Evolutionary conservation across 2,329 filamentous ascomycete genomes (phyloP).

Genomic region (Colletotrichum paranaense): DNA sequence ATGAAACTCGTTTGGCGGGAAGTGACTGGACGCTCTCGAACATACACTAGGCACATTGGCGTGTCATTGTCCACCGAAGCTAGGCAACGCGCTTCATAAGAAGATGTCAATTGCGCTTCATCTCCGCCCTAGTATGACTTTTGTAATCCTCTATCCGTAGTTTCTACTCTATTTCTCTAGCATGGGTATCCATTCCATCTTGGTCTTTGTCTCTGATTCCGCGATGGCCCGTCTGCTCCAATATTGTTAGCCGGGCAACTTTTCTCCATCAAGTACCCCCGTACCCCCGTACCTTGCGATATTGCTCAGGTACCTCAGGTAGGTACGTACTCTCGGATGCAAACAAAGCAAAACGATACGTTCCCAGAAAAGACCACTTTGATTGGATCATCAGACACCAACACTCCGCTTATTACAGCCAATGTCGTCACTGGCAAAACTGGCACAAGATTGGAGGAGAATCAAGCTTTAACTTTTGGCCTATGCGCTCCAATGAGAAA

Average conservation of each 20-base stretch:
- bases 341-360: neutral
- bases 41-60: neutral
- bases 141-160: neutral
- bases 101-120: neutral
- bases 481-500: conserved; percentile 31
- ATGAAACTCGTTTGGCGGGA: conserved; percentile 16
- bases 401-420: neutral
- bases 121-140: neutral
- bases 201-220: neutral
- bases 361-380: neutral
- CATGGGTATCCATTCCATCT: neutral
- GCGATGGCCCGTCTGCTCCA: neutral
- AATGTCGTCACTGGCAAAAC: conserved; percentile 20
- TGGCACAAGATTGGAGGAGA: neutral
- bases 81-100: neutral
- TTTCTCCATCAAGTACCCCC: neutral
- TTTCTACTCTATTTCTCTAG: neutral
- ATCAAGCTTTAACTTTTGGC: conserved; percentile 10
- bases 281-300: neutral
- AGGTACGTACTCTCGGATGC: neutral
- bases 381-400: neutral
- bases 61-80: neutral
- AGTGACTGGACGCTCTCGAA: neutral
- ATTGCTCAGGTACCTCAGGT: no score
- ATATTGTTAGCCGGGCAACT: neutral